Base-by-base conservation (phyloP, 768 basidiomycete genomes). In the Hysterangium stoloniferum region DNA sequence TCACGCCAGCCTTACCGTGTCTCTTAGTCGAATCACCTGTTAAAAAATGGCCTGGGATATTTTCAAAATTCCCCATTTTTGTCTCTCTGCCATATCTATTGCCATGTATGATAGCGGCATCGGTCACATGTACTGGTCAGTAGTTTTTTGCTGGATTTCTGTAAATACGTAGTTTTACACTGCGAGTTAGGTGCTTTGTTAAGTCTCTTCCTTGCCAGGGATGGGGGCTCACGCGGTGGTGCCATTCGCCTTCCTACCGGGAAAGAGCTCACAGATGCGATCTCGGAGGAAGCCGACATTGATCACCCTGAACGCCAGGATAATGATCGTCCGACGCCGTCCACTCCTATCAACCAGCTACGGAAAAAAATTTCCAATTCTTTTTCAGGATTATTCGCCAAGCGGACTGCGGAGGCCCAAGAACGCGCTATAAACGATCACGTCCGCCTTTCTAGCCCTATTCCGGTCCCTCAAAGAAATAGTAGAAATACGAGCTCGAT, bases 191-290 rank as follows among this genome's bases (percentile, higher is more conserved):
- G 94, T n/a, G 84, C 90, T 3, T 56, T 96, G 46, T 72, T 98
- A 28, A 83, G 84, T 0, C 80, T 90, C 57, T 96, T 97, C 74
- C 79, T 99, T 36, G 86, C 82, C 15, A 82, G 75, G 52, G 93
- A 99, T 62, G 96, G 91, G 48, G 94, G 95, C 8, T 86, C 92
- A 13, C 77, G 88, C 48, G 79, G 86, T 57, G 86, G 90, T 4
- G 79, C 84, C 0, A 96, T 99, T 53, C 82, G 79, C 12, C 78
- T 99, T 9, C 74, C 80, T 3, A 74, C 75, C 0, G 95, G 97
- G 66, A 97, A 98, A 65, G 61, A 62, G 43, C 31, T 41, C 22
- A 40, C 41, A 41, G 49, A 42, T 49, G 55, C 19, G 15, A 32
- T 35, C 13, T 13, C n/a, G 20, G 46, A 48, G 38, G 61, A 59